These are phyloP conservation scores for Plasmodium berghei DNA, from an alignment of 169 alveolate species.

Conservation along the genomic window DNA sequence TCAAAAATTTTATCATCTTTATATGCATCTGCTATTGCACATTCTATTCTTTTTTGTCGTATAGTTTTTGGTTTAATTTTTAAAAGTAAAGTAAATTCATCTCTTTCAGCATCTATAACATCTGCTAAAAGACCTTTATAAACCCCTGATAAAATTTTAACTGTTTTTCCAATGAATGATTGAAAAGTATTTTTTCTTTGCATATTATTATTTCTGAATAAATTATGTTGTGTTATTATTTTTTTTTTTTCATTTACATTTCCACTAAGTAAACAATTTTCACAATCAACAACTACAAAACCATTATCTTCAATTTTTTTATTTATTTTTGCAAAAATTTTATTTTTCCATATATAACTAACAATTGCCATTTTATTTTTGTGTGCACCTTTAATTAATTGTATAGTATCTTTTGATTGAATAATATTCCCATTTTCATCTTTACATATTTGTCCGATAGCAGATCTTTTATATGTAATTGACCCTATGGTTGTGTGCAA, in stretches of 20 bases:
- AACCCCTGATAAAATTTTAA: conserved; percentile 84
- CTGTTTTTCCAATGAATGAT: conserved; percentile 85
- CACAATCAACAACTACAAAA: conserved; percentile 63
- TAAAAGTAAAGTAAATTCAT: conserved; percentile 84
- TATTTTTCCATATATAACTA: conserved; percentile 83
- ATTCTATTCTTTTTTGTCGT: conserved; percentile 82
- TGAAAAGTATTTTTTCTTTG: conserved; percentile 24
- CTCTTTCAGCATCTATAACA: conserved; percentile 83
- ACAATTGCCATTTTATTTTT: conserved; percentile 81
- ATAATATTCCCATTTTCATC: conserved; percentile 81
- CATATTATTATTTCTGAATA: conserved; percentile 49
- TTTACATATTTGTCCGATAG: conserved; percentile 80
- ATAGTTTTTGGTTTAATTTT: conserved; percentile 85
- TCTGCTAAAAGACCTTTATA: conserved; percentile 85
- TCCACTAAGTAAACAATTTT: conserved; percentile 49
- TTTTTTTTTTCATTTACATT: conserved; percentile 46
- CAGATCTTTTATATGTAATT: conserved; percentile 82
- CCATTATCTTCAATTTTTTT: conserved; percentile 77
- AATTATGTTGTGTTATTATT: conserved; percentile 41
- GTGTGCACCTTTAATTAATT: conserved; percentile 80
- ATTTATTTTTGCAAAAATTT: conserved; percentile 79
- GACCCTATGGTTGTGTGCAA: conserved; percentile 76
- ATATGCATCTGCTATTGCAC: conserved; percentile 68
- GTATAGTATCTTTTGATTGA: conserved; percentile 77
- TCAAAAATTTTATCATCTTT: conserved; percentile 20